Evolutionary conservation across 345 rosid genomes (phyloP).

Genomic region (Jatropha curcas): DNA sequence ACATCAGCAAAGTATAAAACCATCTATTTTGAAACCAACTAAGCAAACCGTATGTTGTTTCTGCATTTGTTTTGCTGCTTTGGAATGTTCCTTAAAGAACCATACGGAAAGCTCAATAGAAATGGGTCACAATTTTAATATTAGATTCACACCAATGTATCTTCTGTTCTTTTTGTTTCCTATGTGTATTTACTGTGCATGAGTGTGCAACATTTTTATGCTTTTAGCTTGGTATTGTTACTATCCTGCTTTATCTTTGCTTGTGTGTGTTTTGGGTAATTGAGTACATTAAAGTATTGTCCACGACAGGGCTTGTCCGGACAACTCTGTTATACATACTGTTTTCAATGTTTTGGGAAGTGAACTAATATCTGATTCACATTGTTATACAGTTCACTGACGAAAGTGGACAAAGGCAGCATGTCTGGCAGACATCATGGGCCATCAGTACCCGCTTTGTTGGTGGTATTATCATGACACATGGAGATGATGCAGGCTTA

Average conservation of each 20-base stretch:
- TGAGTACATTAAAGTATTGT: not conserved
- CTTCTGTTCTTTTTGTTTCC: not conserved
- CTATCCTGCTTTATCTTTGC: not conserved
- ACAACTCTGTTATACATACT: too few relatives aligned
- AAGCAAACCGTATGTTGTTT: not conserved
- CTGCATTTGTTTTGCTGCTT: not conserved
- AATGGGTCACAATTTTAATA: not conserved
- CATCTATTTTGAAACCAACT: not conserved
- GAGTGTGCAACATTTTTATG: not conserved
- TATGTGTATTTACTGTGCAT: not conserved
- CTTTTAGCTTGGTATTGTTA: not conserved
- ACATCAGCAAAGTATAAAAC: too few relatives aligned
- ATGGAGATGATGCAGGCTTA: slow-evolving; percentile 93
- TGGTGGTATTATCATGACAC: slow-evolving; percentile 96
- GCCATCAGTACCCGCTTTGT: slow-evolving; percentile 94
- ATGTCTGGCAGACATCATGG: slow-evolving; percentile 99
- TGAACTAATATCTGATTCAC: not conserved
- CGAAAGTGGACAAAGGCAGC: slow-evolving; percentile 88
- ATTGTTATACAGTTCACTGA: slow-evolving; percentile 66
- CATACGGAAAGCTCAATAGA: not conserved
- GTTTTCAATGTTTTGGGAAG: not conserved
- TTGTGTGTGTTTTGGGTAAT: not conserved
- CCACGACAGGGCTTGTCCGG: too few relatives aligned
- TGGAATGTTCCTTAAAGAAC: not conserved
- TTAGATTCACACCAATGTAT: not conserved